Conservation (phyloP, 2,329 filamentous ascomycete genomes). For the Hirsutella thompsonii region DNA sequence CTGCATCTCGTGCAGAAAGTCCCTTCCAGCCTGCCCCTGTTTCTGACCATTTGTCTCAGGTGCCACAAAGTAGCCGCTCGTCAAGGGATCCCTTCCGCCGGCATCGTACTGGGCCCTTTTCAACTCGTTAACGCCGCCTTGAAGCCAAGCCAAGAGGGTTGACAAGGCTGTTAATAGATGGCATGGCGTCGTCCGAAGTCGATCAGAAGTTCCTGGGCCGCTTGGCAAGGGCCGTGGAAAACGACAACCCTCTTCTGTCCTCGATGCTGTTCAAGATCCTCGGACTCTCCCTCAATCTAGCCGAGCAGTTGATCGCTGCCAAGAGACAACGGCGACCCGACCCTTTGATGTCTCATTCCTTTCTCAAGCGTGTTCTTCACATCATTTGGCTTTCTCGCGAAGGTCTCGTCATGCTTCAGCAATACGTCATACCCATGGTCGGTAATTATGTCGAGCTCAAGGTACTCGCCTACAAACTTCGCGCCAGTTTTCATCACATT, state of each 20-base stretch:
- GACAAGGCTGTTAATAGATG: constrained; percentile 5
- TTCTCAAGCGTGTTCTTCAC: constrained; percentile 69
- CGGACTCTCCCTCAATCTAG: constrained; percentile 79
- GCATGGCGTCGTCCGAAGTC: constrained; percentile 92
- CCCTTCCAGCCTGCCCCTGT: neutral
- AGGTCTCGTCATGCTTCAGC: constrained; percentile 75
- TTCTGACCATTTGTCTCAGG: constrained; percentile 1
- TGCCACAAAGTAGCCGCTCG: neutral
- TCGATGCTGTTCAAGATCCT: constrained; percentile 81
- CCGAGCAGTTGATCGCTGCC: constrained; percentile 69
- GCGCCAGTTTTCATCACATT: constrained; percentile 91
- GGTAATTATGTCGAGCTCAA: constrained; percentile 69
- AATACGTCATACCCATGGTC: constrained; percentile 77
- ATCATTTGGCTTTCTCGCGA: constrained; percentile 94
- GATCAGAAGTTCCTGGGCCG: constrained; percentile 94
- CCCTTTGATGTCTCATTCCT: constrained; percentile 62
- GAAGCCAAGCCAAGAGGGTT: constrained; percentile 1
- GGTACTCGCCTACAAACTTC: constrained; percentile 81
- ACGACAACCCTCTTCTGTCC: constrained; percentile 67
- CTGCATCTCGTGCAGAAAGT: neutral
- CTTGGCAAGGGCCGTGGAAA: constrained; percentile 68
- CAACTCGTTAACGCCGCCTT: neutral
- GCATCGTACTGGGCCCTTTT: neutral
- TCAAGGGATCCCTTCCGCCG: neutral
- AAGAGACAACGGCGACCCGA: constrained; percentile 76